Conservation (phyloP, 2,329 filamentous ascomycete species). For the Leptographium galeiforme region DNA sequence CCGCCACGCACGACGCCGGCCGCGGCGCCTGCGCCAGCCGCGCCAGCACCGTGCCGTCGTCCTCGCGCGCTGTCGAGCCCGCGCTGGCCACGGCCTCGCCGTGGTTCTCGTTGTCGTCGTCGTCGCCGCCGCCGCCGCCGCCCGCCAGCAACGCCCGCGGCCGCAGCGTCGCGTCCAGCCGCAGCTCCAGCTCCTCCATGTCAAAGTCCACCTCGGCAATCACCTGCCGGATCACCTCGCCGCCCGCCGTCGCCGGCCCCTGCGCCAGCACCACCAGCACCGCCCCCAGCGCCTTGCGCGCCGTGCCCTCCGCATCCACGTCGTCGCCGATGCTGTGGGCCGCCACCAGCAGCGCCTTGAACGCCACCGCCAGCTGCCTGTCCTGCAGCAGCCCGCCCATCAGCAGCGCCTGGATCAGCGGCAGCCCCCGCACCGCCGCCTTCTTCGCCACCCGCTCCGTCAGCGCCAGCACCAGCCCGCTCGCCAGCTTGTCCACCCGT, state of each 20-base stretch:
- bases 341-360: constrained; percentile 50
- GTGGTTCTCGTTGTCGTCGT: constrained; percentile 7
- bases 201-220: constrained; percentile 57
- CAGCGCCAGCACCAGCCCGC: constrained; percentile 55
- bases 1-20: constrained; percentile 31
- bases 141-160: constrained; percentile 26
- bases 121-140: constrained; percentile 28
- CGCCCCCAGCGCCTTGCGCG: constrained; percentile 51
- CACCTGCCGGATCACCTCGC: constrained; percentile 51
- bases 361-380: constrained; percentile 48
- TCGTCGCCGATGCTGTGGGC: constrained; percentile 44
- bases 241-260: constrained; percentile 42
- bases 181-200: constrained; percentile 61
- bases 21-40: constrained; percentile 19
- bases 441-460: constrained; percentile 49
- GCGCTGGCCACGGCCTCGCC: not conserved
- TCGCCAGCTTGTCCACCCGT: constrained; percentile 56
- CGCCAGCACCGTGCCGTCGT: constrained; percentile 18
- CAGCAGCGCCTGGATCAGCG: constrained; percentile 48
- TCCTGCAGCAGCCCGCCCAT: constrained; percentile 46
- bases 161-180: constrained; percentile 56
- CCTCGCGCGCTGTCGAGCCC: not conserved
- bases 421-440: constrained; percentile 41
- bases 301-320: constrained; percentile 38
- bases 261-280: constrained; percentile 55